Percentiles rank a stretch among this genome's conserved stretches.
Evolutionary conservation across 2,329 filamentous ascomycete species (phyloP).

Genomic region (Phyllosticta citribraziliensis): DNA sequence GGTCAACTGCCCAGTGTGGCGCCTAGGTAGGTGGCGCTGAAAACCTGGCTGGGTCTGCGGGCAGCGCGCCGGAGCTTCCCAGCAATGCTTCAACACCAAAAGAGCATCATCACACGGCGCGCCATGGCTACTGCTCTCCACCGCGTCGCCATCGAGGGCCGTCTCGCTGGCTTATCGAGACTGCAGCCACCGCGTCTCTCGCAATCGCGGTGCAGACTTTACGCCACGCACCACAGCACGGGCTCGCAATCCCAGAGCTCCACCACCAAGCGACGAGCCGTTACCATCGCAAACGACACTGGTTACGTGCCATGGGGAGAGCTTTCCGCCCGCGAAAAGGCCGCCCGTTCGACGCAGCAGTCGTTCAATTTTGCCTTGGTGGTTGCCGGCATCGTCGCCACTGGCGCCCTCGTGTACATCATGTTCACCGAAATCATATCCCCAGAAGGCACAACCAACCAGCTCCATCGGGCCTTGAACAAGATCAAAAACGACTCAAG

Average conservation of each 20-base stretch:
- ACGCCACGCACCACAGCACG: constrained; percentile 2
- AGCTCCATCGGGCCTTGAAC: constrained; percentile 81
- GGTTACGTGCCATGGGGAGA: constrained; percentile 73
- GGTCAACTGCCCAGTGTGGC: not conserved
- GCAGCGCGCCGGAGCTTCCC: constrained; percentile 14
- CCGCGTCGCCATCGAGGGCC: not conserved
- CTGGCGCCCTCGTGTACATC: constrained; percentile 54
- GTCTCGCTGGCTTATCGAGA: not conserved
- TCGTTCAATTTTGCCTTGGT: constrained; percentile 79
- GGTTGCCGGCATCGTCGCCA: constrained; percentile 62
- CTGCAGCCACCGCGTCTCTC: not conserved
- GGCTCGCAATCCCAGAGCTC: not conserved
- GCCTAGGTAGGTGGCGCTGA: not conserved
- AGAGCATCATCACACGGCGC: not conserved
- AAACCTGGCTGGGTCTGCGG: constrained; percentile 2
- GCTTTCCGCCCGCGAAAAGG: constrained; percentile 67
- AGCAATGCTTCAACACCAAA: constrained; percentile 6
- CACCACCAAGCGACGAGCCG: constrained; percentile 29
- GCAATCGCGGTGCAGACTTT: not conserved
- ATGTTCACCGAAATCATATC: constrained; percentile 28
- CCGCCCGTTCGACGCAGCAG: constrained; percentile 77
- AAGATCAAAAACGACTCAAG: constrained; percentile 63
- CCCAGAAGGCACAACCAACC: constrained; percentile 69
- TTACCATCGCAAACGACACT: constrained; percentile 80
- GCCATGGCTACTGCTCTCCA: constrained; percentile 30